Evolutionary conservation across 805 yeast genomes (phyloP).

Genomic region (Wickerhamiella spandovensis): DNA sequence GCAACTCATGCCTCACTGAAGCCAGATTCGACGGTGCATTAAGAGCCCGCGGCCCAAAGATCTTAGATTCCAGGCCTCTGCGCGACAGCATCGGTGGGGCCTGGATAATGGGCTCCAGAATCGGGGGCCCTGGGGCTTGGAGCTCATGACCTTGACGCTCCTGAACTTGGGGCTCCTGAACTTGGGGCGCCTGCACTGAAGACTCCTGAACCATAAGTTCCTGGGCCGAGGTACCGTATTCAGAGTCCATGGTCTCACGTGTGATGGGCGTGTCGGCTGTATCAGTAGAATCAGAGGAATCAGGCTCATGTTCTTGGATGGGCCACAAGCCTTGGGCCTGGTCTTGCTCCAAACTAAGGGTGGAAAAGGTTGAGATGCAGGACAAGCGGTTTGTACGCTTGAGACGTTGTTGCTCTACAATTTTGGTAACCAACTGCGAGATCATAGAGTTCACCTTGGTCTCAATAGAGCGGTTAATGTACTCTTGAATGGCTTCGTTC

Average conservation of each 20-base stretch:
- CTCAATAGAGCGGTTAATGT: neutral
- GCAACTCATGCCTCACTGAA: too few species aligned
- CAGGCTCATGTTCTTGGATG: neutral
- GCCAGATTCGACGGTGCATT: too few species aligned
- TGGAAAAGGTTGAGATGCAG: neutral
- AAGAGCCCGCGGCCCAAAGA: too few species aligned
- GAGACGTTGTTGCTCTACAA: neutral
- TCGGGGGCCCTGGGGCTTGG: too few species aligned
- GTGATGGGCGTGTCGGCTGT: neutral
- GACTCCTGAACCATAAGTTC: too few species aligned
- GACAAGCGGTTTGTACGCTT: neutral
- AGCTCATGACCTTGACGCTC: too few species aligned
- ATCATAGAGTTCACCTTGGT: neutral
- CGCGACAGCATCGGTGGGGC: too few species aligned
- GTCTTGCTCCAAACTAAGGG: neutral
- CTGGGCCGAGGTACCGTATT: too few species aligned
- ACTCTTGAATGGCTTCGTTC: neutral
- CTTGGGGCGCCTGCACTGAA: too few species aligned
- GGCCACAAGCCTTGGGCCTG: neutral
- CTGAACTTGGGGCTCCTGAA: too few species aligned
- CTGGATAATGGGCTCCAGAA: too few species aligned
- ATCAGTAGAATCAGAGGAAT: neutral
- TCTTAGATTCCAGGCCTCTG: too few species aligned
- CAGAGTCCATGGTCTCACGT: neutral
- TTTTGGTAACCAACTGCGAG: neutral